Base-by-base conservation (phyloP, 202 grass and related monocot genomes). In the Setaria italica region DNA sequence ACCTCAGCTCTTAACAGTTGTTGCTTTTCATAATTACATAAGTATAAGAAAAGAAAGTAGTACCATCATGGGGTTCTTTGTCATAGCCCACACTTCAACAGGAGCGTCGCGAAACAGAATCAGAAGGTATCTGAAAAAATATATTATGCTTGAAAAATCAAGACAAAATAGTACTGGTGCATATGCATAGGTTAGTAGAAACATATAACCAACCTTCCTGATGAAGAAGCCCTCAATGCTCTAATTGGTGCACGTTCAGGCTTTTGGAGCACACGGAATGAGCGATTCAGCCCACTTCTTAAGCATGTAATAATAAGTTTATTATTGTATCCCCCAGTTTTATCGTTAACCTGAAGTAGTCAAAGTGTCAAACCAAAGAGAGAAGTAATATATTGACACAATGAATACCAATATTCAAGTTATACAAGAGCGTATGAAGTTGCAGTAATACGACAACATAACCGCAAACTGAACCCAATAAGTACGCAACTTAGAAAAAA, bases 11-110 rank as follows among this genome's bases (percentile, higher is more conserved):
- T 57, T 9, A 35, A 77, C 39, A 16, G 25, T 11, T 14, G 69
- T 81, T 78, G n/a, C 15, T 88, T 88, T 74, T 76, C 41, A 55
- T 45, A 54, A 68, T 86, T 53, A 62, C 35, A 69, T 73, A 75
- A 79, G 74, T 89, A 74, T 64, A 75, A 77, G 47, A 17, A 85
- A 79, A 82, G 66, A 79, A 84, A 78, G 56, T 62, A 63, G 50
- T 92, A 99, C 96, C 96, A 99, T 99, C 80, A 96, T 94, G 50
- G 96, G 93, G 82, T 90, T 99, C 88, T 99, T 99, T 62, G 96
- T 99, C 96, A 99, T 96, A 64, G 96, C 96, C 96, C 96, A 99
- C 73, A 99, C 96, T 88, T 99, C 96, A 66, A 99, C 96, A 78
- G 96, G 96, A 85, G 96, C 96, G 90, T 99, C 93, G 65, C 91